These are phyloP conservation scores for Phytophthora pseudosyringae DNA, from an alignment of 352 stramenopile species.

Conservation along the genomic window DNA sequence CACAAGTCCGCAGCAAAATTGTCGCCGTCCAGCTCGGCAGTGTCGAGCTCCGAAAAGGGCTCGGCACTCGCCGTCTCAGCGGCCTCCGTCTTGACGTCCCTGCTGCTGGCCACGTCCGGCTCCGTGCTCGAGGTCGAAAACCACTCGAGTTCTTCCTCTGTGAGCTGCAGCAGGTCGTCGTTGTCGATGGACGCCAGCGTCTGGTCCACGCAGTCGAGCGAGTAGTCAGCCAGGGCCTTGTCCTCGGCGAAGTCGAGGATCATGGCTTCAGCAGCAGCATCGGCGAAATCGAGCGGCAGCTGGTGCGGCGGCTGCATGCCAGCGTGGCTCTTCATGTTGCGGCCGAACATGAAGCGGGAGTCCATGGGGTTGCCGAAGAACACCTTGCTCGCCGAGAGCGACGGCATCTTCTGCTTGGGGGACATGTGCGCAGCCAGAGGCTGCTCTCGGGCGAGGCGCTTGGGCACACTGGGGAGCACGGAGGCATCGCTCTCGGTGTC, in stretches of 20 bases:
- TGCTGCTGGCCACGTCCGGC: slow-evolving; percentile 2
- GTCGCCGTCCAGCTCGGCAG: slow-evolving; percentile 23
- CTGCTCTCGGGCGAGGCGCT: slow-evolving; percentile 75
- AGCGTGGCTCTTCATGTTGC: slow-evolving; percentile 33
- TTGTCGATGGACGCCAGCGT: slow-evolving; percentile 77
- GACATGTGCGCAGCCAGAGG: slow-evolving; percentile 75
- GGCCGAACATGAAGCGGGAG: slow-evolving; percentile 41
- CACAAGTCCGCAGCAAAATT: slow-evolving; percentile 44
- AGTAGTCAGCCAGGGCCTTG: slow-evolving; percentile 66
- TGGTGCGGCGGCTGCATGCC: slow-evolving; percentile 38
- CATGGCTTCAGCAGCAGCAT: slow-evolving; percentile 52
- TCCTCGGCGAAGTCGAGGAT: slow-evolving; percentile 85
- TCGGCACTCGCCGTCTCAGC: slow-evolving; percentile 10
- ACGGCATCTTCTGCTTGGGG: slow-evolving; percentile 70
- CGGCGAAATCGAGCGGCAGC: slow-evolving; percentile 66
- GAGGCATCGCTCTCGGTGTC: slow-evolving; percentile 33
- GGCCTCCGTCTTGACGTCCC: slow-evolving; percentile 12
- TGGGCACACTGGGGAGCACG: slow-evolving; percentile 60
- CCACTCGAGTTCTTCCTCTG: slow-evolving; percentile 86
- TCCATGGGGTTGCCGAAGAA: slow-evolving; percentile 53
- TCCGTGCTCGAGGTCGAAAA: slow-evolving; percentile 61
- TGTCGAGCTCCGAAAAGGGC: slow-evolving; percentile 38
- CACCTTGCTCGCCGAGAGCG: slow-evolving; percentile 49
- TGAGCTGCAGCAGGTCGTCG: slow-evolving; percentile 81
- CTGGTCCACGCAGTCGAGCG: slow-evolving; percentile 65